These are phyloP conservation scores for Agarophyton chilense DNA, from an alignment of 23 red algal genomes.

Conservation along the genomic window DNA sequence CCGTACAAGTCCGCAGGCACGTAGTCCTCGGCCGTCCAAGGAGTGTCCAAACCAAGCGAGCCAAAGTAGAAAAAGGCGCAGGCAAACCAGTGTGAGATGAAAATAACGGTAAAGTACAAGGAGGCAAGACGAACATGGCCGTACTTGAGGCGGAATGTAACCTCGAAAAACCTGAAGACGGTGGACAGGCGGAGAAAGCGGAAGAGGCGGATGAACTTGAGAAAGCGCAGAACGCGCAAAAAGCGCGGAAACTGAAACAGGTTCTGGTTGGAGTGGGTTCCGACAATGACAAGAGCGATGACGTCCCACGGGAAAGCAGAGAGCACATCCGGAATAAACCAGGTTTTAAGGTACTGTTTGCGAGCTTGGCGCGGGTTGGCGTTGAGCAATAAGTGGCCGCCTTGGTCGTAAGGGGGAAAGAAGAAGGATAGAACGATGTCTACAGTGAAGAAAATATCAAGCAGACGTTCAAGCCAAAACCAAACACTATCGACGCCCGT, in stretches of 20 bases:
- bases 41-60: constrained; percentile 6
- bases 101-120: constrained; percentile 42
- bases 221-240: constrained; percentile 58
- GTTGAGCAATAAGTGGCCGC: constrained; percentile 4
- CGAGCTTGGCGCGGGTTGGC: not conserved
- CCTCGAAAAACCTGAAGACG: constrained; percentile 52
- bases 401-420: constrained; percentile 22
- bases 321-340: constrained; percentile 50
- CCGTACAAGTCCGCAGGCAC: constrained; percentile 53
- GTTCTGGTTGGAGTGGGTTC: not conserved
- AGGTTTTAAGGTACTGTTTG: constrained; percentile 46
- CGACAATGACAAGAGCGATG: not conserved
- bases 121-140: constrained; percentile 49
- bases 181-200: constrained; percentile 26
- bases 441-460: constrained; percentile 47
- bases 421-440: constrained; percentile 80
- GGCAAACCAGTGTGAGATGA: constrained; percentile 72
- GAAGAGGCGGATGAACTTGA: constrained; percentile 60
- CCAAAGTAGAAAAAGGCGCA: constrained; percentile 84
- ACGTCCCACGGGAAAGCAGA: constrained; percentile 80
- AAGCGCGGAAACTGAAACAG: constrained; percentile 66
- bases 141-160: constrained; percentile 69
- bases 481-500: constrained; percentile 21
- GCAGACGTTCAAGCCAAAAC: constrained; percentile 70
- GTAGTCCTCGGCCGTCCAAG: constrained; percentile 34